These are phyloP conservation scores for Lindgomyces ingoldianus DNA, from an alignment of 495 filamentous ascomycete species.

Conservation along the genomic window DNA sequence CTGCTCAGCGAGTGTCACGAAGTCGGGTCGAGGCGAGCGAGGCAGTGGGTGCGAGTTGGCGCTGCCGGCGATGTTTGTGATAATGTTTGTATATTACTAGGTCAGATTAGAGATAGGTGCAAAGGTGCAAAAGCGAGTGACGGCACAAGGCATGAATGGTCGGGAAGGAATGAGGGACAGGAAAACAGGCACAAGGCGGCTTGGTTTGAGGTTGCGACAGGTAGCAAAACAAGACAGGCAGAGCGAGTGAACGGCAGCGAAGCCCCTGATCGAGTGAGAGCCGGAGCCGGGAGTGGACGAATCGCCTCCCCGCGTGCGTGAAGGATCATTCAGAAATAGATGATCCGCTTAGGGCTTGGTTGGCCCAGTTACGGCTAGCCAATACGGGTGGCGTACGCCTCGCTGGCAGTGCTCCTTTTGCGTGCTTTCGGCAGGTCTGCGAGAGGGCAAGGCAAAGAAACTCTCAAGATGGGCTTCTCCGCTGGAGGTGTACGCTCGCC, in stretches of 20 bases:
- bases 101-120: slow-evolving; percentile 1
- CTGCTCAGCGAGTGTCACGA: too few species aligned
- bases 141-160: slow-evolving; percentile 16
- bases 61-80: too few species aligned
- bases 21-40: background rate
- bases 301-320: slow-evolving; percentile 3
- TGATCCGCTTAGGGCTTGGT: slow-evolving; percentile 9
- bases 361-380: slow-evolving; percentile 29
- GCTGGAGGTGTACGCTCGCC: too few species aligned
- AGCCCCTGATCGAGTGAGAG: slow-evolving; percentile 27
- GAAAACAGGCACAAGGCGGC: slow-evolving; percentile 19
- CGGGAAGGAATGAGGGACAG: slow-evolving; percentile 24
- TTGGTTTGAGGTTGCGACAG: slow-evolving; percentile 17
- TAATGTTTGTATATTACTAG: slow-evolving; percentile 10
- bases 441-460: background rate
- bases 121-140: slow-evolving; percentile 24
- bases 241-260: background rate
- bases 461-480: background rate
- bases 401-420: background rate
- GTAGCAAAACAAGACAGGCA: slow-evolving; percentile 4
- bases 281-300: slow-evolving; percentile 9
- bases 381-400: slow-evolving; percentile 16
- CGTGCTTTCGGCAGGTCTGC: background rate
- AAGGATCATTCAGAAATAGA: slow-evolving; percentile 18
- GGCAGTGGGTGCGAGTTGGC: background rate